Percentiles rank a stretch among this genome's conserved stretches.
Conservation (phyloP, 1,284 basidiomycete genomes). For the Malassezia pachydermatis region DNA sequence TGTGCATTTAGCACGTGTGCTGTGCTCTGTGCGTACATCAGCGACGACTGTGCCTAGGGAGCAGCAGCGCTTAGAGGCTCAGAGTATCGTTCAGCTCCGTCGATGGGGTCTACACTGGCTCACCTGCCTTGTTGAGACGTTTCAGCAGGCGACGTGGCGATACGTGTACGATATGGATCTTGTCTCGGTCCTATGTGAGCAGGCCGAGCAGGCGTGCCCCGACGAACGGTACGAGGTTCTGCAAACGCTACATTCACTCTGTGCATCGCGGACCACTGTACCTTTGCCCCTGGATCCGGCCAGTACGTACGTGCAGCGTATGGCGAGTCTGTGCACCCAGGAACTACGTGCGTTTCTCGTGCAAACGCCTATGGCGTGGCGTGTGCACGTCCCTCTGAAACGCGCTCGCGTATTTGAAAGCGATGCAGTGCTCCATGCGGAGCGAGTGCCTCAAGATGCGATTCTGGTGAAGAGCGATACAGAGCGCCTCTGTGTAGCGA, state of each 20-base stretch:
- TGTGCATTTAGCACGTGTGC: conserved; percentile 45
- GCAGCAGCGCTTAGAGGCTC: conserved; percentile 20
- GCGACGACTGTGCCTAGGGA: conserved; percentile 9
- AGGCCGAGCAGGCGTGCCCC: conserved; percentile 15
- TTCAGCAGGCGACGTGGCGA: conserved; percentile 16
- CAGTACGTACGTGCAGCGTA: conserved; percentile 21
- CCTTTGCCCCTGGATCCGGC: conserved; percentile 25
- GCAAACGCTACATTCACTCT: conserved; percentile 15
- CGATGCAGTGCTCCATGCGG: conserved; percentile 21
- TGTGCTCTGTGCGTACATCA: conserved; percentile 47
- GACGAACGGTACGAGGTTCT: too few species aligned
- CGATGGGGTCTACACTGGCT: conserved; percentile 21
- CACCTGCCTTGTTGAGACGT: conserved; percentile 17
- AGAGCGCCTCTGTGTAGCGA: conserved; percentile 17
- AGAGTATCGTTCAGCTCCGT: conserved; percentile 16
- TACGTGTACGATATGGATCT: conserved; percentile 10
- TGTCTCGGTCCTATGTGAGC: conserved; percentile 21
- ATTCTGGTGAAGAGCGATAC: conserved; percentile 17
- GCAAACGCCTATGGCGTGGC: neutral
- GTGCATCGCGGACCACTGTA: neutral
- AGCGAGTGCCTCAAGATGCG: conserved; percentile 19
- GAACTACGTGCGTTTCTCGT: conserved; percentile 10
- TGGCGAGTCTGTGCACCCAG: conserved; percentile 20
- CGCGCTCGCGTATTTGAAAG: conserved; percentile 30
- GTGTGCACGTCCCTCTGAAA: conserved; percentile 15